A percentile compares a stretch with the other conserved stretches of the same genome.
These are phyloP conservation scores for Colletotrichum melonis DNA, from an alignment of 2,329 filamentous ascomycete genomes.

Conservation along the genomic window DNA sequence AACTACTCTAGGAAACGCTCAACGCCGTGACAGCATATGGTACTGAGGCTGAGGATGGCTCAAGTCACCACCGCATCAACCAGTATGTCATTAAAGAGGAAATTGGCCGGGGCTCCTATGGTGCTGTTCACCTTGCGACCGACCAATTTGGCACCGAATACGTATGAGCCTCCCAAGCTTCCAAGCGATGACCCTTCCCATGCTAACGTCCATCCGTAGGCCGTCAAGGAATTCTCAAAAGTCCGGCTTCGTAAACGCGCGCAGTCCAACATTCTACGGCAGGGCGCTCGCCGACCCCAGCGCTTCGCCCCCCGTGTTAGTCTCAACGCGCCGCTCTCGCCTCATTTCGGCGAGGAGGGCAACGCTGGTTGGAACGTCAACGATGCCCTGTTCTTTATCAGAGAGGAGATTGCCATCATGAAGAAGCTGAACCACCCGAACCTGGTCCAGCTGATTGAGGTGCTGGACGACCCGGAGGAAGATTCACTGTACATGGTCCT, in stretches of 20 bases:
- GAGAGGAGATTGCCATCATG: constrained; percentile 98
- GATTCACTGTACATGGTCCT: constrained; percentile 99
- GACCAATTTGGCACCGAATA: constrained; percentile 95
- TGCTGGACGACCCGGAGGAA: constrained; percentile 93
- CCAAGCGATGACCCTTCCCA: constrained; percentile 31
- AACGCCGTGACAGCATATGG: constrained; percentile 89
- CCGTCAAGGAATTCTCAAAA: constrained; percentile 98
- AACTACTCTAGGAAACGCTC: constrained; percentile 78
- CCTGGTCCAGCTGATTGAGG: constrained; percentile 92
- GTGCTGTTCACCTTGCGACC: constrained; percentile 87
- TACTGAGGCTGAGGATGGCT: constrained; percentile 85
- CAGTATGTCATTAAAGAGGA: constrained; percentile 95
- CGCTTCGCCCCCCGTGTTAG: constrained; percentile 43
- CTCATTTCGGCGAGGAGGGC: constrained; percentile 38
- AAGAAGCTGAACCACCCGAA: constrained; percentile 97
- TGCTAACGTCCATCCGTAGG: constrained; percentile 63
- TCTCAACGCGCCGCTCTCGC: constrained; percentile 41
- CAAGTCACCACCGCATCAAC: constrained; percentile 87
- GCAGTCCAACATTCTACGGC: constrained; percentile 85
- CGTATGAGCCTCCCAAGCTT: constrained; percentile 65
- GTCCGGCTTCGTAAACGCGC: constrained; percentile 87
- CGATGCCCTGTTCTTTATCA: constrained; percentile 82
- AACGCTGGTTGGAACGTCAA: constrained; percentile 1
- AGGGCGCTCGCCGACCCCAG: constrained; percentile 60
- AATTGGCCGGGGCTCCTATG: constrained; percentile 96